Conservation (phyloP, 441 rosid species). For the Adansonia gregorii region DNA sequence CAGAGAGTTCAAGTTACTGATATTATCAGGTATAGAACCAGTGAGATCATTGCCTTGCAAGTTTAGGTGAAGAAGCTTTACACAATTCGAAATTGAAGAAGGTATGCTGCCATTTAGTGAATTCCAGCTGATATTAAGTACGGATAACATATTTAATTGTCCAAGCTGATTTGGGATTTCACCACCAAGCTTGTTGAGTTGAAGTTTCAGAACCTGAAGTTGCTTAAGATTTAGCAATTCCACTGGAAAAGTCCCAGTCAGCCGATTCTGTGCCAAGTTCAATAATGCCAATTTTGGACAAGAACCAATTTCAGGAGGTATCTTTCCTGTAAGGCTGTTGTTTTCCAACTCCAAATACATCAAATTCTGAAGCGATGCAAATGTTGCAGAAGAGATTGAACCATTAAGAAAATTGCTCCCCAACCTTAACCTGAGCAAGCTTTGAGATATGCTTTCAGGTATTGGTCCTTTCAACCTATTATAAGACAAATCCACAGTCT, state of each 20-base stretch:
- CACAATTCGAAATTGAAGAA: conserved; percentile 49
- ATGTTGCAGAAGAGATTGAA: conserved; percentile 34
- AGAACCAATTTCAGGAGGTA: conserved; percentile 51
- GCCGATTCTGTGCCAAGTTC: conserved; percentile 59
- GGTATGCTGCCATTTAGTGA: conserved; percentile 63
- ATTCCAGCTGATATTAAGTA: conserved; percentile 61
- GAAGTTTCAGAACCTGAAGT: conserved; percentile 66
- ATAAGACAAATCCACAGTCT: conserved; percentile 57
- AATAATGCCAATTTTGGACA: conserved; percentile 51
- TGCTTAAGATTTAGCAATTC: conserved; percentile 44
- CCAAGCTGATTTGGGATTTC: conserved; percentile 49
- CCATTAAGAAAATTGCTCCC: conserved; percentile 61
- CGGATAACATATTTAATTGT: conserved; percentile 36
- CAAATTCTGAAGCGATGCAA: conserved; percentile 35
- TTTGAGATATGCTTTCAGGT: conserved; percentile 46
- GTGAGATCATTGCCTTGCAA: conserved; percentile 57
- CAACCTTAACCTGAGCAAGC: conserved; percentile 65
- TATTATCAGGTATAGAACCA: conserved; percentile 57
- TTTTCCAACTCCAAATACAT: conserved; percentile 71
- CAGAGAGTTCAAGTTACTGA: conserved; percentile 40
- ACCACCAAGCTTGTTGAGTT: conserved; percentile 55
- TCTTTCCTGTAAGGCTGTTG: conserved; percentile 49
- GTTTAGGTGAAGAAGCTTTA: conserved; percentile 42
- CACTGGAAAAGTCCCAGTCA: conserved; percentile 51
- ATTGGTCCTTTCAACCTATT: conserved; percentile 49